Percentiles rank a stretch among this genome's conserved stretches.
phyloP scores from a whole-genome alignment of 257 asterid species.

The Lycium ferocissimum region DNA sequence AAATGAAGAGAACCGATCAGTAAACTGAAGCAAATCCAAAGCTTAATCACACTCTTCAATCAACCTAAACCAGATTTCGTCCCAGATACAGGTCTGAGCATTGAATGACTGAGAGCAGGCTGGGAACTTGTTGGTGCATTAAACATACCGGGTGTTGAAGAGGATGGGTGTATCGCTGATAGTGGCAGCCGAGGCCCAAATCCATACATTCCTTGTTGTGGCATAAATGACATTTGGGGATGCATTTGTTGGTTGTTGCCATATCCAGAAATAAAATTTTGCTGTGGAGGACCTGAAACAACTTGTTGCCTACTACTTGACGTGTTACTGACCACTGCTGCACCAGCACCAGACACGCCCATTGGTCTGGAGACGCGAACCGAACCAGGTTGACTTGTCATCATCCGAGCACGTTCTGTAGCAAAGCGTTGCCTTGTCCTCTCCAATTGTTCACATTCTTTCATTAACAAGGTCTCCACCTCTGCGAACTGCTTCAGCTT shows the following conservation, averaged over 20 bases:
- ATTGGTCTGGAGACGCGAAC: constrained; percentile 58
- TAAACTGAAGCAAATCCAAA: constrained; percentile 33
- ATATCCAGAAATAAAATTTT: constrained; percentile 60
- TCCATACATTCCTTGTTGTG: constrained; percentile 80
- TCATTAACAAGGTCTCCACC: constrained; percentile 90
- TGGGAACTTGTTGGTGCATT: constrained; percentile 65
- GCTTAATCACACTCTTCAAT: constrained; percentile 35
- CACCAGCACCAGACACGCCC: constrained; percentile 57
- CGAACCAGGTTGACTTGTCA: constrained; percentile 65
- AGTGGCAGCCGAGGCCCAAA: constrained; percentile 85
- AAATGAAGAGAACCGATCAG: constrained; percentile 20
- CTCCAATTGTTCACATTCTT: constrained; percentile 96
- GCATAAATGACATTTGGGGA: constrained; percentile 78
- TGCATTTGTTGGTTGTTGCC: constrained; percentile 71
- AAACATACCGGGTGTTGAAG: constrained; percentile 63
- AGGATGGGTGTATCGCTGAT: constrained; percentile 75
- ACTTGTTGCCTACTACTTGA: constrained; percentile 71
- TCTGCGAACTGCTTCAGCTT: constrained; percentile 99
- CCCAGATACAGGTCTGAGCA: constrained; percentile 78
- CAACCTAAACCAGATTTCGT: constrained; percentile 77
- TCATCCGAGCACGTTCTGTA: constrained; percentile 64
- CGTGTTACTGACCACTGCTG: constrained; percentile 49
- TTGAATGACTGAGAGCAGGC: constrained; percentile 65
- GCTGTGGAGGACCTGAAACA: constrained; percentile 59
- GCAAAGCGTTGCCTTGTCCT: constrained; percentile 78